Percentiles rank a stretch among this genome's conserved stretches.
Evolutionary conservation across 1,139 yeast genomes (phyloP).

Genomic region (Debaryomyces psychrophilus): DNA sequence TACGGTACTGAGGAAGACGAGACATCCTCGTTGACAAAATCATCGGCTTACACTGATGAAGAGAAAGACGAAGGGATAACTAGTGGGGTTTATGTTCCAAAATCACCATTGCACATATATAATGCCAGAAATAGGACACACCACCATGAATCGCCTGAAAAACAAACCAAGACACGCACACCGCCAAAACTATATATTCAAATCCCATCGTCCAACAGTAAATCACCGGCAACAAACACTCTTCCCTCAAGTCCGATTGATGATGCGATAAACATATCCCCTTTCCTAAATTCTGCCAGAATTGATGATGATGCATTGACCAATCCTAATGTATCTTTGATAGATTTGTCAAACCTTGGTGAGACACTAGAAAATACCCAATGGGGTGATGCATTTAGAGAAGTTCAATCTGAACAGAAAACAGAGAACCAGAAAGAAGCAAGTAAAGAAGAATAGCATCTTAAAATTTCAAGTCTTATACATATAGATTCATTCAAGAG

Average conservation of each 20-base stretch:
- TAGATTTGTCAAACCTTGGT: conserved; percentile 29
- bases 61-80: conserved; percentile 17
- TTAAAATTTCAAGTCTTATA: not conserved
- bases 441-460: conserved; percentile 7
- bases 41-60: conserved; percentile 6
- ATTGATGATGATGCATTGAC: conserved; percentile 9
- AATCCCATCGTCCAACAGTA: conserved; percentile 18
- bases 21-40: conserved; percentile 13
- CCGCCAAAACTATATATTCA: conserved; percentile 26
- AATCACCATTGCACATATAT: conserved; percentile 33
- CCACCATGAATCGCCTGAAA: conserved; percentile 8
- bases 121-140: conserved; percentile 18
- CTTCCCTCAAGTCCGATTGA: conserved; percentile 2
- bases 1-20: conserved; percentile 13
- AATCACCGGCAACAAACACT: conserved; percentile 3
- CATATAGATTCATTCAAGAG: conserved; percentile 2
- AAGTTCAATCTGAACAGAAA: conserved; percentile 18
- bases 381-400: conserved; percentile 33
- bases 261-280: conserved; percentile 10
- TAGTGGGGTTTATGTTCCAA: conserved; percentile 36
- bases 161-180: conserved; percentile 11
- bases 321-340: conserved; percentile 20
- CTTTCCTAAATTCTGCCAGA: conserved; percentile 12
- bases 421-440: conserved; percentile 5
- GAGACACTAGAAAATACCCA: conserved; percentile 29